Conservation (phyloP, 768 basidiomycete genomes). For the Grammothele lineata region DNA sequence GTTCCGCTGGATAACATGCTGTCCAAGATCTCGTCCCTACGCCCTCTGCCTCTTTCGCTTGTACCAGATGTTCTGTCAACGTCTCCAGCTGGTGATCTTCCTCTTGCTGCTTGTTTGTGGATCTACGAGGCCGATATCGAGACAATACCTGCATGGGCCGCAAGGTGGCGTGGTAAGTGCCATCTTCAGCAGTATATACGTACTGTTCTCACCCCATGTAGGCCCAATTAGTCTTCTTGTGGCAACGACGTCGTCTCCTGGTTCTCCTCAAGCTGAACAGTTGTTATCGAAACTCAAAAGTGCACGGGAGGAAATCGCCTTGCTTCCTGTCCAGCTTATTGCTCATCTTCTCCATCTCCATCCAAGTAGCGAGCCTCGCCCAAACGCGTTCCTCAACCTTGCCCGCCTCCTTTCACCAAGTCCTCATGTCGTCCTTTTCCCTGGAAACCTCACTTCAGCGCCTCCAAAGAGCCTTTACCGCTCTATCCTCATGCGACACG, state of each 20-base stretch:
- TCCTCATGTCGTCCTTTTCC: conserved; percentile 45
- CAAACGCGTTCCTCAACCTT: conserved; percentile 57
- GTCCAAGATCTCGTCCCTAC: conserved; percentile 23
- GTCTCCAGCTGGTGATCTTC: conserved; percentile 1
- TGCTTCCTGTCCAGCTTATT: conserved; percentile 27
- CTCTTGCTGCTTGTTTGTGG: conserved; percentile 50
- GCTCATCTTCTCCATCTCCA: conserved; percentile 45
- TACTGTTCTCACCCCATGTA: conserved; percentile 12
- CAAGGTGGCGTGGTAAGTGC: conserved; percentile 41
- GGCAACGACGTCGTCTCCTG: conserved; percentile 32
- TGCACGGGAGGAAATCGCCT: conserved; percentile 7
- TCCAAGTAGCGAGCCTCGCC: conserved; percentile 30
- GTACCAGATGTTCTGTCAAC: conserved; percentile 18
- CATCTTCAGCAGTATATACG: background rate
- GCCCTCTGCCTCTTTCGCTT: conserved; percentile 19
- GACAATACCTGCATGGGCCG: conserved; percentile 31
- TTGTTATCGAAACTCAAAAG: conserved; percentile 17
- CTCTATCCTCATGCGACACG: conserved; percentile 15
- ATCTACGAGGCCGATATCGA: conserved; percentile 33
- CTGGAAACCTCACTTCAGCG: conserved; percentile 34
- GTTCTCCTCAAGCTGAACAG: conserved; percentile 21
- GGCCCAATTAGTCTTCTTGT: conserved; percentile 50
- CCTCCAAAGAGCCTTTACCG: conserved; percentile 23
- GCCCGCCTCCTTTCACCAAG: conserved; percentile 57
- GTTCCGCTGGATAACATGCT: conserved; percentile 15